Evolutionary conservation across 208 protist species (phyloP).

Genomic region (Acanthamoeba sp.): DNA sequence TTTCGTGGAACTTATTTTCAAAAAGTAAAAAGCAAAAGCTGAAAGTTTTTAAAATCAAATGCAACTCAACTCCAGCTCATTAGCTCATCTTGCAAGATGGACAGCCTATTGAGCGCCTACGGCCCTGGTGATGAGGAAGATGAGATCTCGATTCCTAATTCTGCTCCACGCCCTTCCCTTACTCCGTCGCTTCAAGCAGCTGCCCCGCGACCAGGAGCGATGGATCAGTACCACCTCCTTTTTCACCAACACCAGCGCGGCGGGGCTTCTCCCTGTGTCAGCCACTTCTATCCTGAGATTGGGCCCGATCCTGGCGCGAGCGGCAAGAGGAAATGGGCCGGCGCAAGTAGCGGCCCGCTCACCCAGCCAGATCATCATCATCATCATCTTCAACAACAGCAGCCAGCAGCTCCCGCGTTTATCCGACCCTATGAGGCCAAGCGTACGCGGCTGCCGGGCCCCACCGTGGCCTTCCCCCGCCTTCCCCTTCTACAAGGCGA

Average conservation of each 20-base stretch:
- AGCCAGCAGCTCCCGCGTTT: too few species aligned
- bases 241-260: neutral
- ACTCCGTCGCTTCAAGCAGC: neutral
- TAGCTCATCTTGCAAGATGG: neutral
- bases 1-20: too few species aligned
- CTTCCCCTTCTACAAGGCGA: neutral
- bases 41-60: too few species aligned
- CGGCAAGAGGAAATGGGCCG: too few species aligned
- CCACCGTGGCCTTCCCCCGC: neutral
- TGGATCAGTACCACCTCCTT: constrained; percentile 16
- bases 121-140: neutral
- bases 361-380: too few species aligned
- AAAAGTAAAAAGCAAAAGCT: too few species aligned
- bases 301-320: neutral
- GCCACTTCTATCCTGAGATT: neutral
- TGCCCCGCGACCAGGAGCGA: neutral
- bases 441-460: neutral
- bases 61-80: too few species aligned
- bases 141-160: neutral
- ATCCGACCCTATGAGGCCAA: neutral
- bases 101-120: neutral
- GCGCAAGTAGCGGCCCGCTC: neutral
- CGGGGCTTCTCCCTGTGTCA: too few species aligned
- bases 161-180: neutral
- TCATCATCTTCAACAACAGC: too few species aligned